Percentiles rank a stretch among this genome's conserved stretches.
phyloP scores from a whole-genome alignment of 2,329 filamentous ascomycete genomes.

The Ophiosphaerella narmari region DNA sequence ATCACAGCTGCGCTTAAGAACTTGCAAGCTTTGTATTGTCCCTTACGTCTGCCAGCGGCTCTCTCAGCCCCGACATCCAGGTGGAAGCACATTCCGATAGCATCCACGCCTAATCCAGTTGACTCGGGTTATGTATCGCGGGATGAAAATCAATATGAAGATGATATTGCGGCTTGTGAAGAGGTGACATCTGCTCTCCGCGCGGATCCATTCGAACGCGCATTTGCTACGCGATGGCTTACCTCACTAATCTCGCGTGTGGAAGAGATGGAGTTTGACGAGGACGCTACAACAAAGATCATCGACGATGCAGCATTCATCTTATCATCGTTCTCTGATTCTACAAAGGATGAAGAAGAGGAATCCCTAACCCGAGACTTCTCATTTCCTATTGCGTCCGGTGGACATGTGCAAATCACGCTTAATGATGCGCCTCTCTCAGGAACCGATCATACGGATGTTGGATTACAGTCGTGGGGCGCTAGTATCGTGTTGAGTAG shows the following conservation, averaged over 20 bases:
- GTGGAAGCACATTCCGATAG: conserved; percentile 17
- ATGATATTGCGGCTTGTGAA: conserved; percentile 21
- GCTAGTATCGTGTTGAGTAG: conserved; percentile 43
- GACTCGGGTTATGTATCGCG: conserved; percentile 45
- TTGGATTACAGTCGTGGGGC: conserved; percentile 45
- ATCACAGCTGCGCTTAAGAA: conserved; percentile 30
- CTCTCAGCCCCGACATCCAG: conserved; percentile 14
- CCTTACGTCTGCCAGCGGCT: conserved; percentile 34
- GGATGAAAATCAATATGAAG: conserved; percentile 31
- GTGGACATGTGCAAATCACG: conserved; percentile 23
- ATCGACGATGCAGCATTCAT: conserved; percentile 42
- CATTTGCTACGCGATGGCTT: conserved; percentile 39
- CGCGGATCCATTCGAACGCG: conserved; percentile 39
- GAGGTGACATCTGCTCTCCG: conserved; percentile 36
- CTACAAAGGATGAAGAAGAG: conserved; percentile 26
- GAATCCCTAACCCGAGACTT: conserved; percentile 40
- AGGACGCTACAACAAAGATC: conserved; percentile 26
- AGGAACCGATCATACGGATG: conserved; percentile 43
- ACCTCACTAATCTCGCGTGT: conserved; percentile 36
- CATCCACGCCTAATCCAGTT: conserved; percentile 25
- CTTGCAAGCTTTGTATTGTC: conserved; percentile 40
- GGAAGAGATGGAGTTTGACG: conserved; percentile 32
- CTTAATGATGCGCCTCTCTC: conserved; percentile 45
- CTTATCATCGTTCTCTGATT: conserved; percentile 37
- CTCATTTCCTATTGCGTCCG: conserved; percentile 22